Evolutionary conservation across 257 asterid genomes (phyloP).

Genomic region (Solanum medicagineum): DNA sequence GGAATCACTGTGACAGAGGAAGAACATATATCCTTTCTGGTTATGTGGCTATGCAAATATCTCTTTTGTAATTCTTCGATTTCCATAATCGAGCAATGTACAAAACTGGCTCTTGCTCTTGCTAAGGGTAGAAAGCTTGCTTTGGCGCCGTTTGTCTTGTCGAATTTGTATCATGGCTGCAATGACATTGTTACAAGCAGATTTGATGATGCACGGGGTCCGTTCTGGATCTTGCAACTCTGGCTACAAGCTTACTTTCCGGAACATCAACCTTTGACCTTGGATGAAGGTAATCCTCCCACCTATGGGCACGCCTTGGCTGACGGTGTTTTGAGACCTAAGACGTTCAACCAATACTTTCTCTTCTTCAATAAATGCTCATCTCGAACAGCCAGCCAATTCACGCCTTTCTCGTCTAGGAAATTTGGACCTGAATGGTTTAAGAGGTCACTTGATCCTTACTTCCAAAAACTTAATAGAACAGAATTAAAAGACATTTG

Average conservation of each 20-base stretch:
- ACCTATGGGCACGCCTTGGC: constrained; percentile 1
- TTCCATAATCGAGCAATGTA: neutral
- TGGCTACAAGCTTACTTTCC: constrained; percentile 7
- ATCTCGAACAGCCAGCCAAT: neutral
- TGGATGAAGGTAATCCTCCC: neutral
- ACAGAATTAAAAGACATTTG: neutral
- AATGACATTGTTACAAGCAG: neutral
- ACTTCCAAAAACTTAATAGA: neutral
- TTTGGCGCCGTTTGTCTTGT: constrained; percentile 1
- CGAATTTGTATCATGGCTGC: neutral
- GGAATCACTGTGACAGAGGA: neutral
- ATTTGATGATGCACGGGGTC: neutral
- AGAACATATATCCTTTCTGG: constrained; percentile 4
- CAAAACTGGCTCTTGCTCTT: neutral
- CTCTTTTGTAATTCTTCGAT: neutral
- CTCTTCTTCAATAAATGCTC: neutral
- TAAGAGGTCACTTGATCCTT: constrained; percentile 2
- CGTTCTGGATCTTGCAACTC: constrained; percentile 1
- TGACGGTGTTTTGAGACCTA: neutral
- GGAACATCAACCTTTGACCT: neutral
- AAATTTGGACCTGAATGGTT: constrained; percentile 6
- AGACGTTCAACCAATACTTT: neutral
- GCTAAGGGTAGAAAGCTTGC: constrained; percentile 1
- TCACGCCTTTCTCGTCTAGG: neutral
- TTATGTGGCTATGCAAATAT: constrained; percentile 3